phyloP scores from a whole-genome alignment of 2,329 filamentous ascomycete genomes.

The Leptographium procerum region DNA sequence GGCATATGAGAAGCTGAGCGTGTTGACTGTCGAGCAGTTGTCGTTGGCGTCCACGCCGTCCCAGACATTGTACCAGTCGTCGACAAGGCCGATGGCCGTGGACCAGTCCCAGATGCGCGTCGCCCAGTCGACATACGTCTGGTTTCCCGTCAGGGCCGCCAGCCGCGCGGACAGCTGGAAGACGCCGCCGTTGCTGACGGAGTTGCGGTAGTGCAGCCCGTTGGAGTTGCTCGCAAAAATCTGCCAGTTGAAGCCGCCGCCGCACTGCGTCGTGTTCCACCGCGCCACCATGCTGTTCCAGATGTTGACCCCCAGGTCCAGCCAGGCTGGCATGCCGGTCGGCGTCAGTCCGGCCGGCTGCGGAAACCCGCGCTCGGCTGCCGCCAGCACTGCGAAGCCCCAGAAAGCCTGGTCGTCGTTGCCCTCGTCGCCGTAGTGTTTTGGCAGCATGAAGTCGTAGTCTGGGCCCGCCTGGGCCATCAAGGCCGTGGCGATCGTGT shows the following conservation, averaged over 20 bases:
- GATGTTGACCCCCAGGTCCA: constrained; percentile 56
- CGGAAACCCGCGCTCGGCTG: constrained; percentile 57
- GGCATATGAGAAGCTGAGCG: constrained; percentile 53
- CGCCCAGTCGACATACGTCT: constrained; percentile 57
- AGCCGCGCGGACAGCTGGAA: constrained; percentile 72
- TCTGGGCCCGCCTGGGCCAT: constrained; percentile 44
- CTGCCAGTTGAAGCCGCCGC: constrained; percentile 70
- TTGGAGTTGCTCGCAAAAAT: constrained; percentile 63
- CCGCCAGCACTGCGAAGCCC: constrained; percentile 55
- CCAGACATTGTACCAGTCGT: constrained; percentile 40
- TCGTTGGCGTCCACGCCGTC: constrained; percentile 48
- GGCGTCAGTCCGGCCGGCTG: constrained; percentile 45
- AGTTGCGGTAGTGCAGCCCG: constrained; percentile 75
- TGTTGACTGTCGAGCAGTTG: constrained; percentile 42
- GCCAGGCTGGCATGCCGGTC: constrained; percentile 56
- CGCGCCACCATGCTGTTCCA: constrained; percentile 60
- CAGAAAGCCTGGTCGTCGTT: constrained; percentile 71
- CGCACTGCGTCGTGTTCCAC: constrained; percentile 58
- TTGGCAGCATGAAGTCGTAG: constrained; percentile 48
- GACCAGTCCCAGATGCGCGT: constrained; percentile 57
- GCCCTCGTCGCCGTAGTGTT: constrained; percentile 48
- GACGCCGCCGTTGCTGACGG: constrained; percentile 69
- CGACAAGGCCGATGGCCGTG: constrained; percentile 43
- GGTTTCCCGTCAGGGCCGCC: constrained; percentile 56
- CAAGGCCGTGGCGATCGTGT: constrained; percentile 46